phyloP scores from a whole-genome alignment of 1,284 basidiomycete genomes.

The Veloboletus limbatus region DNA sequence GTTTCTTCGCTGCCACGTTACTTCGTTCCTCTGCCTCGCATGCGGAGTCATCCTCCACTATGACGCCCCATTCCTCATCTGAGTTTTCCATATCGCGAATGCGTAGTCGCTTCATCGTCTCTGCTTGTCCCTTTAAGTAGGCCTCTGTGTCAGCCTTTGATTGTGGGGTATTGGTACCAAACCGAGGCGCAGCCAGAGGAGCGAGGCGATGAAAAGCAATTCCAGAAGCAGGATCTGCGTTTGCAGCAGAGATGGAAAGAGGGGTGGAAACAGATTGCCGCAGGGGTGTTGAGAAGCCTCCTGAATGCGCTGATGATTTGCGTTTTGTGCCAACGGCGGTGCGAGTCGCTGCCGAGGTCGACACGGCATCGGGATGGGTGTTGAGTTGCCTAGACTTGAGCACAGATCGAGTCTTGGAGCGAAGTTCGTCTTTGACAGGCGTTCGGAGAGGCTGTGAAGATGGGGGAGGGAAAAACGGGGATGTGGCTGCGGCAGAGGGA shows the following conservation, averaged over 20 bases:
- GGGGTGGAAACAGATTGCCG: constrained; percentile 45
- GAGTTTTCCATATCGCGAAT: constrained; percentile 53
- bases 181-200: constrained; percentile 59
- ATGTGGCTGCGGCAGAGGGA: constrained; percentile 37
- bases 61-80: constrained; percentile 41
- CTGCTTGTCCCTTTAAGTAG: constrained; percentile 58
- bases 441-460: constrained; percentile 50
- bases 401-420: constrained; percentile 29
- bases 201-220: constrained; percentile 59
- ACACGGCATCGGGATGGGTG: constrained; percentile 18
- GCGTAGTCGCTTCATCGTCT: constrained; percentile 61
- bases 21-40: constrained; percentile 45
- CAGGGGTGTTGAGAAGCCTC: constrained; percentile 43
- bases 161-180: constrained; percentile 51
- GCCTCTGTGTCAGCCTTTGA: constrained; percentile 62
- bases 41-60: constrained; percentile 47
- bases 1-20: constrained; percentile 27
- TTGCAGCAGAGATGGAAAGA: constrained; percentile 45
- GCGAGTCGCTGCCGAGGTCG: constrained; percentile 22
- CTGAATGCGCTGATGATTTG: constrained; percentile 44
- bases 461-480: constrained; percentile 41
- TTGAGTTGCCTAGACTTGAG: constrained; percentile 36
- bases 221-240: constrained; percentile 30
- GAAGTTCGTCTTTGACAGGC: constrained; percentile 48
- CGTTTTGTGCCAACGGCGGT: constrained; percentile 57